A percentile compares a stretch with the other conserved stretches of the same genome.
These are phyloP conservation scores for Phytophthora vignae DNA, from an alignment of 352 stramenopile genomes.

Conservation along the genomic window DNA sequence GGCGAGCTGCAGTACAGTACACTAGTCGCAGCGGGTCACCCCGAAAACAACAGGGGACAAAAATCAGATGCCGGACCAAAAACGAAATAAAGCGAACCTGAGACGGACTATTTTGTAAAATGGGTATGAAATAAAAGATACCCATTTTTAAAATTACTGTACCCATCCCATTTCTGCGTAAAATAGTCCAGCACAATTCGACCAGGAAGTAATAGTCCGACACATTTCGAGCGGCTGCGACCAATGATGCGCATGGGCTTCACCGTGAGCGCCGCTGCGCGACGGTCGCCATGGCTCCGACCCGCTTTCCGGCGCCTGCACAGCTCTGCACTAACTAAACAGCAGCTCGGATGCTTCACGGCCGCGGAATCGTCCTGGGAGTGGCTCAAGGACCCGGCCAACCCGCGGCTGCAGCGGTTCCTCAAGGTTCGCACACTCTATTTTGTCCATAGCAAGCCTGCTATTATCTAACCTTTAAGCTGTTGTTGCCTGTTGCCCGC, in stretches of 20 bases:
- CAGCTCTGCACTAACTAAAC: constrained; percentile 5
- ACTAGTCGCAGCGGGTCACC: constrained; percentile 3
- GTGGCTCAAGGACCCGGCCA: constrained; percentile 61
- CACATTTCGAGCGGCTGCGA: constrained; percentile 13
- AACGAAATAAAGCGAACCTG: neutral
- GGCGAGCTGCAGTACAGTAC: neutral
- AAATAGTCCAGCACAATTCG: neutral
- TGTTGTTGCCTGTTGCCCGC: constrained; percentile 8
- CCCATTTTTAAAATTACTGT: no score
- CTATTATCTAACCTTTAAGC: neutral
- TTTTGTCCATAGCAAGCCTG: neutral
- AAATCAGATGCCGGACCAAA: constrained; percentile 4
- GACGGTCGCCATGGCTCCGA: neutral
- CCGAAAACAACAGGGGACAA: neutral
- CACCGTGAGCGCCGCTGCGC: constrained; percentile 1
- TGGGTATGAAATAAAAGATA: constrained; percentile 3
- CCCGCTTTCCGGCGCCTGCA: constrained; percentile 1
- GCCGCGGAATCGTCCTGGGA: constrained; percentile 37
- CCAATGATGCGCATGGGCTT: constrained; percentile 17
- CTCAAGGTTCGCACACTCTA: constrained; percentile 48
- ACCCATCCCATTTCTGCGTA: constrained; percentile 3
- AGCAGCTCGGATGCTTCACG: constrained; percentile 26
- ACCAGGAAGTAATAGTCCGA: neutral
- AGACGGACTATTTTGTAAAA: neutral
- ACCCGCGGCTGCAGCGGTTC: constrained; percentile 64